These are phyloP conservation scores for Dicorynia guianensis DNA, from an alignment of 306 rosid genomes.

Conservation along the genomic window DNA sequence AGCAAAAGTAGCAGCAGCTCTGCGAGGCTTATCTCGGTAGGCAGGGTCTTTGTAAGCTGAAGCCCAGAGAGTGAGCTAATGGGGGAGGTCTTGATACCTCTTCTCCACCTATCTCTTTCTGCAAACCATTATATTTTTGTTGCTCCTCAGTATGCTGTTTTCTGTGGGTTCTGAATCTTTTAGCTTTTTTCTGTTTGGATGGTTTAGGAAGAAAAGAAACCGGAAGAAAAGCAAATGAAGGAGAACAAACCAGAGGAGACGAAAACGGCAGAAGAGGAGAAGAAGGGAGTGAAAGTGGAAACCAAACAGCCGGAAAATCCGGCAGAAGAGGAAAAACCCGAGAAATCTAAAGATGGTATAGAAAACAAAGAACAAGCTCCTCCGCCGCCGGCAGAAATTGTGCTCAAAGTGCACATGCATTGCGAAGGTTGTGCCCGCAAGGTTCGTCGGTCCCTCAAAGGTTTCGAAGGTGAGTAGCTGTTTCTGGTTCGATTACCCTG, in stretches of 20 bases:
- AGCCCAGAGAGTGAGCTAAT: slow-evolving; percentile 32
- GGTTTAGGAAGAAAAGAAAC: slow-evolving; percentile 67
- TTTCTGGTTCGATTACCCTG: not conserved
- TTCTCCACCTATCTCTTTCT: not conserved
- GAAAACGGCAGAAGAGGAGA: slow-evolving; percentile 45
- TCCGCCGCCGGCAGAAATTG: slow-evolving; percentile 70
- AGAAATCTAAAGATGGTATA: slow-evolving; percentile 45
- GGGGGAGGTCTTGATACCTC: slow-evolving; percentile 63
- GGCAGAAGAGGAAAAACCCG: slow-evolving; percentile 37
- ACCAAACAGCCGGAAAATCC: slow-evolving; percentile 34
- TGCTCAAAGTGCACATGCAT: slow-evolving; percentile 91
- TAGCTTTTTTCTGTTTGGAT: slow-evolving; percentile 10
- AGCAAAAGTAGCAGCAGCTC: not conserved
- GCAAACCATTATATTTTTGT: not conserved
- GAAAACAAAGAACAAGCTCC: slow-evolving; percentile 43
- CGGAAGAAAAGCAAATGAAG: slow-evolving; percentile 58
- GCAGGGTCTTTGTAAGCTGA: not conserved
- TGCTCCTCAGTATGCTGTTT: not conserved
- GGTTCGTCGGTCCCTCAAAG: slow-evolving; percentile 82
- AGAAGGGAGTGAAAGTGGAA: slow-evolving; percentile 35
- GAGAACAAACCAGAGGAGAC: slow-evolving; percentile 53
- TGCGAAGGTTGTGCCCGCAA: slow-evolving; percentile 97
- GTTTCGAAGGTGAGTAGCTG: slow-evolving; percentile 63
- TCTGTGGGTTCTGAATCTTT: slow-evolving; percentile 15
- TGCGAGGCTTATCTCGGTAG: slow-evolving; percentile 21